Base-by-base conservation (phyloP, 2,329 filamentous ascomycete genomes). In the Xylariales sp. region DNA sequence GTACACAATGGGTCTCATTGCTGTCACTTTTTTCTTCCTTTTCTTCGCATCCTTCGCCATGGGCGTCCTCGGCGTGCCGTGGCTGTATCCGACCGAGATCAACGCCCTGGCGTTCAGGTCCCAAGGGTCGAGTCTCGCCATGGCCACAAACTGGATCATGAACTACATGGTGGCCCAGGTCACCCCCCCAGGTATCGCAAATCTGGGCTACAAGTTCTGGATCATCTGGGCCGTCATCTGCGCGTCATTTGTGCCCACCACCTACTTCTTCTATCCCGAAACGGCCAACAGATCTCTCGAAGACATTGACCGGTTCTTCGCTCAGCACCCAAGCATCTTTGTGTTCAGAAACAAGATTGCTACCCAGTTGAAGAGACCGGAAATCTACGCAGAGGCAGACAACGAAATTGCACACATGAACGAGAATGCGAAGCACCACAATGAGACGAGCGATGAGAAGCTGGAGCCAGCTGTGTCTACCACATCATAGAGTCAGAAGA, bases 181-280 rank as follows among this genome's bases (percentile, higher is more conserved):
- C 10, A 57, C 54, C 7, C 56, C 54, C 2, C 49, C 51, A 20
- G 54, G 55, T 4, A 47, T 55, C 12, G 51, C 65, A 16, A 70
- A 61, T 20, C 55, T 74, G 0, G 61, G 63, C 3, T 75, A 68
- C 61, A 64, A 63, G 37, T 74, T 69, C 49, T 75, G 68, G 53
- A 62, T 74, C 30, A 64, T 75, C 30, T 76, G 66, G 63, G 61
- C 64, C 2, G 60, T 67, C 10, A 63, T 67, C 34, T 69, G 66
- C 50, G 61, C 62, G 25, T 42, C 60, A 1, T 65, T 65, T 25
- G 8, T 70, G 18, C 67, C 66, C 0, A 58, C 65, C 33, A 64
- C 65, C 2, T 70, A 65, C 47, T 56, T 69, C 31, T 61, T 70
- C 46, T 70, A 67, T 38, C 66, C 65, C 0, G 67, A 70, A 43